Evolutionary conservation across 83 land plant species (phyloP), one percentile per base, ranked within the genome.

Genomic region (Picea abies): DNA sequence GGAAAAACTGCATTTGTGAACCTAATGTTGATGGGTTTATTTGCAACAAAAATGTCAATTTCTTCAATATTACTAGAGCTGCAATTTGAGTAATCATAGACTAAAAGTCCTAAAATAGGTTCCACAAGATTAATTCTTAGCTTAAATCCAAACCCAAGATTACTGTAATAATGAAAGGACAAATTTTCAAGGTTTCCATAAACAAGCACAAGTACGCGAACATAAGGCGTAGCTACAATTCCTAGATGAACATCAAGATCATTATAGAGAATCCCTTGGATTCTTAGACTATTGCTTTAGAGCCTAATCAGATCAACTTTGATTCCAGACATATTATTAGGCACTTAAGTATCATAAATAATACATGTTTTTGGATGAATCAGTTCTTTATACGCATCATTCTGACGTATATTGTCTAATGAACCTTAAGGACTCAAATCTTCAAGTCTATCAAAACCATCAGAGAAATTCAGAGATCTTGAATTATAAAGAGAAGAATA

Each of bases 91-190:
- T 87, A 91, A 79, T 87, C 83, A 47, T 90, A 90, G 49, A 60
- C 87, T 16, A 58, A 5, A 23, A 91, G 84, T 25, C 92, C 92
- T 17, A 91, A 41, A 5, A 91, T 88, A 7, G 92, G 83, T 22
- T 86, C 68, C 26, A 73, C 66, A 15, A 86, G 47, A 4, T 69
- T 62, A 71, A 84, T 73, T 23, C 26, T 14, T 5, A 83, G 17
- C 5, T 70, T 52, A 71, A 82, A 80, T 19, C 85, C 88, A 71
- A 82, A 80, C 23, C 85, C 87, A 26, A 73, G 65, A 14, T 80
- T 37, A 8, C 2, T 23, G 81, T 86, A 87, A 60, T 83, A 87
- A 7, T 44, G 10, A 64, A 84, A 64, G 62, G 90, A 85, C 83
- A 82, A 87, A 77, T 87, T 87, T 35, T 88, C 85, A 58, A 87